Conservation (phyloP, 495 filamentous ascomycete species). For the Podospora pseudocomata region DNA sequence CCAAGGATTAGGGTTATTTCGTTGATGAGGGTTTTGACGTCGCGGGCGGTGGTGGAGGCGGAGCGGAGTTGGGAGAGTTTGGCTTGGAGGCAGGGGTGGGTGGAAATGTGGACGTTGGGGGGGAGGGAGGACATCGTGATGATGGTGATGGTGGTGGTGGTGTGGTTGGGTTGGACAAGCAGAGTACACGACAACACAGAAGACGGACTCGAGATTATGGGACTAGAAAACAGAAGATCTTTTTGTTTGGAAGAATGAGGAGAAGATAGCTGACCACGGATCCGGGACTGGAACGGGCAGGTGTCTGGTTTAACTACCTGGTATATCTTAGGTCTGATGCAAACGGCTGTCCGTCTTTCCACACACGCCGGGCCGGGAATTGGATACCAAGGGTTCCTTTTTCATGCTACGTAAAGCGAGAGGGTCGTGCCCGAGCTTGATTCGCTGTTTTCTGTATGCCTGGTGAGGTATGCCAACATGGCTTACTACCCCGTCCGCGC, state of each 20-base stretch:
- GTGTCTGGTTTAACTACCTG: not conserved
- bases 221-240: not conserved
- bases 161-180: not conserved
- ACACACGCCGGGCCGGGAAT: not conserved
- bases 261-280: not conserved
- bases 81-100: conserved; percentile 78
- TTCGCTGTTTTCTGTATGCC: conserved; percentile 4
- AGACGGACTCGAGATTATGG: not conserved
- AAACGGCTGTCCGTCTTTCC: not conserved
- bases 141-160: not conserved
- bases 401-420: not conserved
- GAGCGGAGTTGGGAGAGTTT: conserved; percentile 90
- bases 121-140: conserved; percentile 41
- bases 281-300: not conserved
- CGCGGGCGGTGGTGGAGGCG: conserved; percentile 59
- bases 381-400: not conserved
- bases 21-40: conserved; percentile 77
- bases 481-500: not conserved
- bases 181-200: not conserved
- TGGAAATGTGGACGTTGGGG: conserved; percentile 74
- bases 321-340: not conserved
- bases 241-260: not conserved
- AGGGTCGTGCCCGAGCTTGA: conserved; percentile 19
- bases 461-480: conserved; percentile 5
- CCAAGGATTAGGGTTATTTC: conserved; percentile 82